Base-by-base conservation (phyloP, 1,284 basidiomycete genomes). In the Fomitopsis palustris region DNA sequence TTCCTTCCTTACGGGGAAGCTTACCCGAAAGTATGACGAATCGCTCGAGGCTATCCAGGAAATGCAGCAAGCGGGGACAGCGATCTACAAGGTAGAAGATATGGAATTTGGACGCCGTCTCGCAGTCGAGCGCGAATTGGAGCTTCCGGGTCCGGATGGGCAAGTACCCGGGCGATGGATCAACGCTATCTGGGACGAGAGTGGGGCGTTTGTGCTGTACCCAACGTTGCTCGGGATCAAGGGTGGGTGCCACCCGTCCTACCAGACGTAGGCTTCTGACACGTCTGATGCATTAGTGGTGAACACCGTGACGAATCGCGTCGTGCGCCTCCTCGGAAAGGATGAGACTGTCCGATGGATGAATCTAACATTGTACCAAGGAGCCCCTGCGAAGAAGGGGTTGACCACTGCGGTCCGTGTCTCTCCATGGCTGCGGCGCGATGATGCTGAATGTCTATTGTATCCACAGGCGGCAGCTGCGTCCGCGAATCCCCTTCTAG, bases 51-150 rank as follows among this genome's bases (percentile, higher is more conserved):
- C 96, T 0, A 90, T 95, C 35, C 92, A 96, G 69, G 95, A 98
- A 72, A 98, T 98, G 95, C 94, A 96, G 71, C 94, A 96, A 72
- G 93, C 93, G 1, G 94, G 93, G 1, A 96, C 94, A 7, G 88
- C 93, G 0, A 84, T 94, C 19, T 93, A 91, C 75, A 90, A 88
- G 69, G 86, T 99, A 10, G 97, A 99, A 63, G 95, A 98, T 73
- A 99, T 99, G 96, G 97, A 99, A 72, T 98, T 99, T 70, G 96
- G 97, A n/a, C 81, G 97, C 59, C 82, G 97, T 10, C 79, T 99
- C 53, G 97, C 97, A 1, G 80, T 89, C 16, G 97, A 99, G 74
- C 83, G 93, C 61, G 96, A 99, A 69, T 75, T 99, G 52, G 94
- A 98, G 71, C 80, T 90, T 41, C 85, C 88, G 39, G 81, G 85